Percentiles rank a stretch among this genome's conserved stretches.
Evolutionary conservation across 108 stramenopile genomes (phyloP).

Genomic region (Nitzschia palea): DNA sequence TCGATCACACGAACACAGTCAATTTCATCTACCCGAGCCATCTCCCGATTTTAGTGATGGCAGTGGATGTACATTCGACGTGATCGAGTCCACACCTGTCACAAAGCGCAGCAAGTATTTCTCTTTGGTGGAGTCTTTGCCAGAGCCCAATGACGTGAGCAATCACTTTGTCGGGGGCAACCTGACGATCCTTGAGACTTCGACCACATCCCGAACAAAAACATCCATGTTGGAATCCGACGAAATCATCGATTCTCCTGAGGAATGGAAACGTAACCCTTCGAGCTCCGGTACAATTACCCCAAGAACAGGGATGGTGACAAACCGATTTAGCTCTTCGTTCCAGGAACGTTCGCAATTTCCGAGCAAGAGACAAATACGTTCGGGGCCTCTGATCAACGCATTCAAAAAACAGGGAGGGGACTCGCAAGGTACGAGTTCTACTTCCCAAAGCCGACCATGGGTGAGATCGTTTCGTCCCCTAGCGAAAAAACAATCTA

Average conservation of each 20-base stretch:
- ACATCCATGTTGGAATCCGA: not conserved
- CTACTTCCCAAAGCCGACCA: not conserved
- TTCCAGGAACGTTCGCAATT: not conserved
- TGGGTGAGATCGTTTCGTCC: not conserved
- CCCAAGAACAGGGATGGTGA: too few relatives aligned
- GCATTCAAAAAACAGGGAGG: not conserved
- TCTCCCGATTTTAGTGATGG: too few relatives aligned
- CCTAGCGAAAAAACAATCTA: not conserved
- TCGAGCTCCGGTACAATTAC: too few relatives aligned
- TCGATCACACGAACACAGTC: too few relatives aligned
- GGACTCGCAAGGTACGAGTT: not conserved
- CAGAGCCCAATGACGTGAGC: too few relatives aligned
- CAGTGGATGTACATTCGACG: not conserved
- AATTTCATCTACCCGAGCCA: too few relatives aligned
- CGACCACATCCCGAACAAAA: not conserved
- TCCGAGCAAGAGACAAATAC: not conserved
- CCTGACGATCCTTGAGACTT: too few relatives aligned
- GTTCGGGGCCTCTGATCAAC: not conserved
- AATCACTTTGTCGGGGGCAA: too few relatives aligned
- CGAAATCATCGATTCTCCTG: not conserved
- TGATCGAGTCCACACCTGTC: not conserved
- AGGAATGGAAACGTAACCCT: too few relatives aligned
- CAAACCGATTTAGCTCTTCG: too few relatives aligned
- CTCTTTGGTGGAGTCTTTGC: too few relatives aligned
- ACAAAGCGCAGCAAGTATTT: not conserved